Evolutionary conservation across 2,329 filamentous ascomycete species (phyloP).

Genomic region (Aureobasidium sp.): DNA sequence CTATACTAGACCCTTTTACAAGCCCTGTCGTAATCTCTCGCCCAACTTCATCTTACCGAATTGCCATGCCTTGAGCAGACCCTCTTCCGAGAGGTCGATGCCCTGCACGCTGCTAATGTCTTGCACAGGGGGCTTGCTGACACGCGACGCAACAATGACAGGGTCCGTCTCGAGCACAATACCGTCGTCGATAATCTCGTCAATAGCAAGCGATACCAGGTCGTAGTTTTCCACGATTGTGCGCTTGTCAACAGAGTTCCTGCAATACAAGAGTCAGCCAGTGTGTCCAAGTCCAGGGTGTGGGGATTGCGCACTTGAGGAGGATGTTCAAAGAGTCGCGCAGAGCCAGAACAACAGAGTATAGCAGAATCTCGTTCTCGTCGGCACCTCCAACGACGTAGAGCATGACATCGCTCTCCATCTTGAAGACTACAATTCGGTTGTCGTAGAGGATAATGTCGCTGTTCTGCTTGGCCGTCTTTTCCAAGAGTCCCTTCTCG

Average conservation of each 20-base stretch:
- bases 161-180: conserved; percentile 97
- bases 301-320: conserved; percentile 64
- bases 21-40: conserved; percentile 80
- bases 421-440: conserved; percentile 93
- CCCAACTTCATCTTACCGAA: conserved; percentile 87
- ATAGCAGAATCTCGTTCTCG: conserved; percentile 95
- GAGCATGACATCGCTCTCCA: conserved; percentile 92
- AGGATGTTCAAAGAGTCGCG: conserved; percentile 84
- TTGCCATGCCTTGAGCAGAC: conserved; percentile 87
- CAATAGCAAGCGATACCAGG: conserved; percentile 83
- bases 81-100: conserved; percentile 93
- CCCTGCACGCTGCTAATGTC: conserved; percentile 84
- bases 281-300: neutral
- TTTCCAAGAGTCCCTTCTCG: conserved; percentile 90
- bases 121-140: conserved; percentile 84
- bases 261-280: conserved; percentile 33
- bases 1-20: conserved; percentile 40
- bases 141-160: conserved; percentile 83
- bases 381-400: conserved; percentile 88
- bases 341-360: conserved; percentile 83
- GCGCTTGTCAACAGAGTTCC: conserved; percentile 93
- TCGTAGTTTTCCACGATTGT: conserved; percentile 99
- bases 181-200: conserved; percentile 91
- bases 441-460: conserved; percentile 98
- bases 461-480: conserved; percentile 90